Base-by-base conservation (phyloP, 768 basidiomycete species). In the Hortiboletus flavorubellus region DNA sequence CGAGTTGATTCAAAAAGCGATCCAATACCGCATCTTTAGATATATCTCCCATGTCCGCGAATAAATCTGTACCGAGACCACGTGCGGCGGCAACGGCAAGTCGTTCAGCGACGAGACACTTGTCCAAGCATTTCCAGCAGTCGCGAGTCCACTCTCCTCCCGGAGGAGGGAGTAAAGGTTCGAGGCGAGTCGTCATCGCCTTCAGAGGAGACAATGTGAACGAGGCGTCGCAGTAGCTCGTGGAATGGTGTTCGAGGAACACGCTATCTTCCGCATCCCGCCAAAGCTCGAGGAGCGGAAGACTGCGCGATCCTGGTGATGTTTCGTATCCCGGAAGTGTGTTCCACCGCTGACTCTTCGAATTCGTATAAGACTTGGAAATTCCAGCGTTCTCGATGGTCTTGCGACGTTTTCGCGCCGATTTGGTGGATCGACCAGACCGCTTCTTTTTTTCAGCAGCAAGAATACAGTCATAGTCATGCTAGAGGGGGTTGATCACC, bases 401-500 rank as follows among this genome's bases (percentile, higher is more conserved):
- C 51, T 73, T 76, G 34, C 78, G 70, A 26, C 78, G 64, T n/a
- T 70, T 71, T 37, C 71, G 74, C 15, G 72, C 60, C 4, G 68
- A 64, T 48, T 70, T 70, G 18, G 73, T 69, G 2, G 68, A 61
- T 40, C 73, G 72, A 49, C 61, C 61, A 5, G 62, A 49, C 37
- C 63, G 65, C 38, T 65, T 67, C 56, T 55, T 50, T 66, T 50
- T 58, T 49, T 72, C 44, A 60, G 73, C 59, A 52, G 72, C 65
- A 65, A 73, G 55, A 73, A 88, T 83, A 64, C 91, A 89, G 62
- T 95, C 93, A 61, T 91, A 89, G 70, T 94, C 87, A 63, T 95
- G 87, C 87, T 92, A 55, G n/a, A 53, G 16, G 26, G 14, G 23
- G 53, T 11, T 18, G 15, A 46, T 51, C 31, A 46, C 41, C 45